Evolutionary conservation across 108 stramenopile genomes (phyloP), one percentile per base, ranked within the genome.

Genomic region (Skeletonema costatum): DNA sequence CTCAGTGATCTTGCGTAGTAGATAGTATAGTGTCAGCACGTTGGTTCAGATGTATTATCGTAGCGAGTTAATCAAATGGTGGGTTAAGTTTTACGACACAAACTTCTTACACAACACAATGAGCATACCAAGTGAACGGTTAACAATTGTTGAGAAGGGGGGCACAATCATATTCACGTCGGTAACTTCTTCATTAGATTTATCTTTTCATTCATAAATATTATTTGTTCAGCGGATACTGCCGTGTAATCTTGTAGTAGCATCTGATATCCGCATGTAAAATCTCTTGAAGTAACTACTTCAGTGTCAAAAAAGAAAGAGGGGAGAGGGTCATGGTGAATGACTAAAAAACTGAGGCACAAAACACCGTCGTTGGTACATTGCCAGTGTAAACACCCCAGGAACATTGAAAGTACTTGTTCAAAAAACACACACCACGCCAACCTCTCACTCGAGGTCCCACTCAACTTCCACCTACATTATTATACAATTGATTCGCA

Each of bases 261-360:
- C 53, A 56, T 25, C 25, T n/a, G 8, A 5, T 29, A 56, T 56
- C 53, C n/a, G 53, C 53, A 25, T 2, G 25, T 10, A 25, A 56
- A 56, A 56, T 56, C 53, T 56, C 25, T 9, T 25, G 25, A 56
- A 56, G 53, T 2, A 56, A 29, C 25, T 25, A 6, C 25, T 56
- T 56, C 53, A 25, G 19, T 56, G 8, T 56, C 53, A 21, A 62
- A 80, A 74, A 81, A 41, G 11, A 81, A 74, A 70, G 56, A 66
- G 69, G 75, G 68, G 80, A 81, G 80, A 81, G 80, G 80, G 69
- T 80, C 78, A 73, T 81, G 80, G 74, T 81, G 80, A 64, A 71
- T 70, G 68, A 74, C 73, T 51, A 51, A 73, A 80, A 81, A 74
- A 64, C 65, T 65, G 50, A 53, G 59, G 80, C 56, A 70, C 61